Percentiles rank a stretch among this genome's conserved stretches.
These are phyloP conservation scores for Chlorella vulgaris DNA, from an alignment of 139 green algal genomes.

Conservation along the genomic window DNA sequence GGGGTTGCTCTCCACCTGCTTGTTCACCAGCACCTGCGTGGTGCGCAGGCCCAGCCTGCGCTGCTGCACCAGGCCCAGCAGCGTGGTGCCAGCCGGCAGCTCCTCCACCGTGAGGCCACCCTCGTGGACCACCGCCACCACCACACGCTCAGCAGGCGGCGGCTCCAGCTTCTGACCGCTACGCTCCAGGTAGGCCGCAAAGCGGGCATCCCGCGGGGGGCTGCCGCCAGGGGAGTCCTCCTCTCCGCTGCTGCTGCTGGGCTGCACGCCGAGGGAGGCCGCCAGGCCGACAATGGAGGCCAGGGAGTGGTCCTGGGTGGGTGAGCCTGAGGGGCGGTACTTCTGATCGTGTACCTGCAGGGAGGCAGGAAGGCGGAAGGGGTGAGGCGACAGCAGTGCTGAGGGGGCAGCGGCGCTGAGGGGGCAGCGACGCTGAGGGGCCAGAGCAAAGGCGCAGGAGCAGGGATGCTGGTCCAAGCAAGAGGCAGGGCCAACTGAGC, in stretches of 20 bases:
- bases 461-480: too few relatives aligned
- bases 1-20: slow-evolving; percentile 14
- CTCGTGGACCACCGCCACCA: slow-evolving; percentile 22
- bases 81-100: slow-evolving; percentile 20
- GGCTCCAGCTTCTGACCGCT: slow-evolving; percentile 29
- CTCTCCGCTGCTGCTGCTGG: not conserved
- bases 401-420: too few relatives aligned
- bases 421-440: too few relatives aligned
- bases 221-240: not conserved
- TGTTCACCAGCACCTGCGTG: slow-evolving; percentile 34
- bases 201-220: slow-evolving; percentile 19
- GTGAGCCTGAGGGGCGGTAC: slow-evolving; percentile 53
- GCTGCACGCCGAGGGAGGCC: not conserved
- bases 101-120: slow-evolving; percentile 24
- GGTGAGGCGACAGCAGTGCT: too few relatives aligned
- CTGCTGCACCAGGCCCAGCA: slow-evolving; percentile 8
- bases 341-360: slow-evolving; percentile 55
- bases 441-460: too few relatives aligned
- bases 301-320: slow-evolving; percentile 42
- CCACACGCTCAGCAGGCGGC: slow-evolving; percentile 20
- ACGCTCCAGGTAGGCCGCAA: slow-evolving; percentile 35
- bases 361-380: not conserved
- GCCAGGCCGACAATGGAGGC: not conserved
- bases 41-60: not conserved
- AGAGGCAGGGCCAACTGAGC: too few relatives aligned